Percentiles rank a stretch among this genome's conserved stretches.
Conservation (phyloP, 108 stramenopile species). For the Cyclotella choctawhatcheeana region DNA sequence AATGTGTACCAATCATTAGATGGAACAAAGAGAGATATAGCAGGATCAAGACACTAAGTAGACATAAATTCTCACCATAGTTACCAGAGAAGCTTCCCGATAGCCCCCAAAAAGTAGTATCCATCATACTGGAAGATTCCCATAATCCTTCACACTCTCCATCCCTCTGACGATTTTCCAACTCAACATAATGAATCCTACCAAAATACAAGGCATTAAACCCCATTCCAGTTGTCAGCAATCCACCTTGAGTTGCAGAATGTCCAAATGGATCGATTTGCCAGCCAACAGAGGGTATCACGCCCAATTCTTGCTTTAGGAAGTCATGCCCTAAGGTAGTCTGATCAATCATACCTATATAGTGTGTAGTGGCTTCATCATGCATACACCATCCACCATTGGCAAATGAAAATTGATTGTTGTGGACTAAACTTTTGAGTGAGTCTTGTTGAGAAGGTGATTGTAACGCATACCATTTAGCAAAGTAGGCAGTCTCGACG, state of each 20-base stretch:
- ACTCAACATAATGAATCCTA: constrained; percentile 95
- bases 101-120: constrained; percentile 87
- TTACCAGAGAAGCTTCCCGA: constrained; percentile 82
- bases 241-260: constrained; percentile 88
- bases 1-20: too few relatives aligned
- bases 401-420: constrained; percentile 83
- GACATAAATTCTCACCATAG: too few relatives aligned
- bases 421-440: constrained; percentile 69
- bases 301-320: constrained; percentile 79
- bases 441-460: constrained; percentile 40
- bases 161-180: constrained; percentile 65
- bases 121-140: constrained; percentile 55
- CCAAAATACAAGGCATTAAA: constrained; percentile 95
- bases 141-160: constrained; percentile 86
- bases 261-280: constrained; percentile 99
- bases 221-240: constrained; percentile 80
- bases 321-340: constrained; percentile 94
- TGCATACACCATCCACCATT: constrained; percentile 99
- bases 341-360: constrained; percentile 96
- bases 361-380: constrained; percentile 95
- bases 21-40: too few relatives aligned
- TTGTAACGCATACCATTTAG: constrained; percentile 93
- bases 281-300: constrained; percentile 91
- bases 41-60: too few relatives aligned
- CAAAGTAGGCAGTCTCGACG: constrained; percentile 94